Evolutionary conservation across 805 yeast species (phyloP).

Genomic region (Candida nemodendra): DNA sequence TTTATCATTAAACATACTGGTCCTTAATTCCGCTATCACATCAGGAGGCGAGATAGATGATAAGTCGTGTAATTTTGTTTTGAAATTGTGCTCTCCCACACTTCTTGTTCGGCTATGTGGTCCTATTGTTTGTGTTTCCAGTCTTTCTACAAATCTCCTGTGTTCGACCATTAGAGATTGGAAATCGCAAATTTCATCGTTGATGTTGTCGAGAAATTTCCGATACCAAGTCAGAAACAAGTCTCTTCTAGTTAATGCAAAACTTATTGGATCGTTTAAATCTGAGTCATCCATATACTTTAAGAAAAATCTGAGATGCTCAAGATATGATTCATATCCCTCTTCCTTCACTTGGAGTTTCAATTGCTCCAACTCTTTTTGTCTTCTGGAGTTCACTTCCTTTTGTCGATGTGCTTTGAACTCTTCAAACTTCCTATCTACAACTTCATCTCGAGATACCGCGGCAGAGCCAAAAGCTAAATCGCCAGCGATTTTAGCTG

Average conservation of each 20-base stretch:
- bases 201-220: conserved; percentile 19
- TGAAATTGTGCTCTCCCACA: conserved; percentile 14
- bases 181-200: conserved; percentile 17
- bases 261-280: conserved; percentile 30
- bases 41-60: conserved; percentile 18
- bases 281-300: conserved; percentile 34
- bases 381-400: conserved; percentile 11
- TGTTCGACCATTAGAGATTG: conserved; percentile 14
- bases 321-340: conserved; percentile 26
- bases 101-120: conserved; percentile 9
- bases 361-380: conserved; percentile 14
- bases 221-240: conserved; percentile 31
- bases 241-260: conserved; percentile 32
- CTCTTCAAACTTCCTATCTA: conserved; percentile 17
- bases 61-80: conserved; percentile 17
- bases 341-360: conserved; percentile 18
- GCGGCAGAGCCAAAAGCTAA: conserved; percentile 31
- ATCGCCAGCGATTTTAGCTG: conserved; percentile 31
- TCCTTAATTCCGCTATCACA: conserved; percentile 16
- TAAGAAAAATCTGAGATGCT: conserved; percentile 30
- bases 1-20: conserved; percentile 29
- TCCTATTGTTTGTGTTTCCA: background rate
- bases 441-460: conserved; percentile 11
- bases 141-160: conserved; percentile 2
- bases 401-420: conserved; percentile 10